Evolutionary conservation across 176 grass and related monocot species (phyloP), one percentile per base, ranked within the genome.

Genomic region (Tuctoria greenei): DNA sequence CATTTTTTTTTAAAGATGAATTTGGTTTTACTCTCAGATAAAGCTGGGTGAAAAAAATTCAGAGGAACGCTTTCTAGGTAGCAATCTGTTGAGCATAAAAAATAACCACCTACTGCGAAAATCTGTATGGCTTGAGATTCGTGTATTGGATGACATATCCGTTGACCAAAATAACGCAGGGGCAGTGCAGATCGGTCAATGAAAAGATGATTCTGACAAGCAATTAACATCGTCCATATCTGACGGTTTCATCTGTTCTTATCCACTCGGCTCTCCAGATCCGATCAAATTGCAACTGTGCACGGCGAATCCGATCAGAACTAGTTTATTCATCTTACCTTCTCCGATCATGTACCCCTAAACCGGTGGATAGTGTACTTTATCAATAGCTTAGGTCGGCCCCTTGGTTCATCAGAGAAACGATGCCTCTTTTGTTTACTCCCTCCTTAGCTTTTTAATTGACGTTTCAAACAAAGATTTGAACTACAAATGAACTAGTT

Each of bases 251-350:
- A 52, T 76, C 41, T 45, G 84, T 42, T 56, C 36, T 64, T 66
- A 72, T 77, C 79, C 59, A 66, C 17, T 40, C 38, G 25, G 56
- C 40, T 86, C 43, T 69, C 55, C 65, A 64, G 58, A 77, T 80
- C 45, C 7, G 17, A 64, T 72, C 66, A 47, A 21, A 64, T 36
- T 35, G 26, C 40, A 18, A 17, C 56, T 47, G 37, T 55, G 36
- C 73, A 35, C 14, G 59, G 28, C 21, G 47, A 64, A 58, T 58
- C 78, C 11, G 57, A 65, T 54, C 28, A 28, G 26, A 24, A 16
- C 17, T 50, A 35, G 11, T 81, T 62, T 61, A 66, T 36, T 27
- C 40, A 42, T 57, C 37, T 24, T 57, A 39, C 49, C 31, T 49
- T 41, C n/a, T 1, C 0, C 41, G 26, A 11, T 73, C 49, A 25